Evolutionary conservation across 2,329 filamentous ascomycete genomes (phyloP), one percentile per base, ranked within the genome.

Genomic region (Alternaria sp.): DNA sequence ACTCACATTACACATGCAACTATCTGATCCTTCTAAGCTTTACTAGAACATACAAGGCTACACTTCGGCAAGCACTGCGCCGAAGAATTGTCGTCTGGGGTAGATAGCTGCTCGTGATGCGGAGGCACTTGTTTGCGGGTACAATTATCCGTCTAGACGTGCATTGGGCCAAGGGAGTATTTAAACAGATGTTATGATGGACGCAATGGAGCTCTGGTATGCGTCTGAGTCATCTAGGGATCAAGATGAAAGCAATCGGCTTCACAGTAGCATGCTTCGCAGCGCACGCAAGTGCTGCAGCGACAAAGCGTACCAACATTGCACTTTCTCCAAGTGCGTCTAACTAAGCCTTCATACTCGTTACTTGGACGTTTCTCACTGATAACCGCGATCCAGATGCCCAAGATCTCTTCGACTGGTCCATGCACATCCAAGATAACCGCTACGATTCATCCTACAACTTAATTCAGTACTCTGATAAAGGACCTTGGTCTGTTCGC

Each of bases 391-490:
- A 3, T 14, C 9, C 11, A 56, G 54, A 56, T 6, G 60, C 62
- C 0, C 62, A 67, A 42, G 56, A 59, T 26, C 52, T 66, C 8
- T 66, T 67, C 41, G 58, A 67, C 28, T 60, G 61, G 33, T 67
- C 60, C 6, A 63, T 63, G 59, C 57, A 56, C 6, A 41, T 66
- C 2, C 60, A 61, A 13, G 79, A 81, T 52, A 67, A 69, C 2
- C 68, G 80, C 40, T 82, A 74, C 51, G 80, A 82, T 58, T 65
- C 73, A 7, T 76, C 72, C 2, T 82, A 82, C 62, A 78, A 80
- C 23, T 78, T 77, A 44, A 75, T 82, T 24, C 76, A 68, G 60
- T 82, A 81, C 50, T 71, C 72, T 10, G 77, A 81, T 45, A 79
- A 77, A 3, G 80, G 80, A 0, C 76, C 76, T 21, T 81, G 79